phyloP scores from a whole-genome alignment of 768 basidiomycete species.

The Mycena metata region DNA sequence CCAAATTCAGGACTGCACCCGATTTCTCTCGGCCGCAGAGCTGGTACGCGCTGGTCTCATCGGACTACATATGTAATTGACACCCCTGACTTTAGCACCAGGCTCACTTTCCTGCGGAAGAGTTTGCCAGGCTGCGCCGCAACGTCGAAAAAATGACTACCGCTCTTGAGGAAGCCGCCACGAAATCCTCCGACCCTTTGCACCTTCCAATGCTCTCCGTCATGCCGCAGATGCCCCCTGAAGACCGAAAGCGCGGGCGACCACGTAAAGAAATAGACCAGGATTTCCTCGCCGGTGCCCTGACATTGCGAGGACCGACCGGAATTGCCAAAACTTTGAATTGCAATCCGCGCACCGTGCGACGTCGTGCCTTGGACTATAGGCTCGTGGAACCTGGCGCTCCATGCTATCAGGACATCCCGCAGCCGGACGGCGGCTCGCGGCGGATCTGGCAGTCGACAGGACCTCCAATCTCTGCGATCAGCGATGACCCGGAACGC shows the following conservation, averaged over 20 bases:
- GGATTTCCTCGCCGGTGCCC: neutral
- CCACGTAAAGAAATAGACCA: neutral
- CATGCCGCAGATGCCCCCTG: neutral
- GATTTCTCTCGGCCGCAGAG: neutral
- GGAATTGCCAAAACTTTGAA: neutral
- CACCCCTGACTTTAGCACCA: neutral
- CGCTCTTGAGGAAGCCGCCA: neutral
- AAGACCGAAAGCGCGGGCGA: neutral
- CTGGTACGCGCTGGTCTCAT: neutral
- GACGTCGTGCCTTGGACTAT: conserved; percentile 31
- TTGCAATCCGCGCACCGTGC: conserved; percentile 32
- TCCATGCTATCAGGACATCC: neutral
- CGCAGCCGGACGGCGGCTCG: neutral
- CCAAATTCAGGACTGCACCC: neutral
- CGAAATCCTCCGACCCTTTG: neutral
- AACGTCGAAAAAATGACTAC: neutral
- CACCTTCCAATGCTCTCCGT: neutral
- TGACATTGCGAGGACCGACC: neutral
- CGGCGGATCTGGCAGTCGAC: neutral
- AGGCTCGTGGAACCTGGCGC: conserved; percentile 20
- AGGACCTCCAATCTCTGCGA: neutral
- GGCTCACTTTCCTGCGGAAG: neutral
- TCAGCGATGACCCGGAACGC: neutral
- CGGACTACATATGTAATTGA: no score
- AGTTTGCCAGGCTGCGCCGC: neutral